Evolutionary conservation across 768 basidiomycete species (phyloP).

Genomic region (Leccinum incarnatum): DNA sequence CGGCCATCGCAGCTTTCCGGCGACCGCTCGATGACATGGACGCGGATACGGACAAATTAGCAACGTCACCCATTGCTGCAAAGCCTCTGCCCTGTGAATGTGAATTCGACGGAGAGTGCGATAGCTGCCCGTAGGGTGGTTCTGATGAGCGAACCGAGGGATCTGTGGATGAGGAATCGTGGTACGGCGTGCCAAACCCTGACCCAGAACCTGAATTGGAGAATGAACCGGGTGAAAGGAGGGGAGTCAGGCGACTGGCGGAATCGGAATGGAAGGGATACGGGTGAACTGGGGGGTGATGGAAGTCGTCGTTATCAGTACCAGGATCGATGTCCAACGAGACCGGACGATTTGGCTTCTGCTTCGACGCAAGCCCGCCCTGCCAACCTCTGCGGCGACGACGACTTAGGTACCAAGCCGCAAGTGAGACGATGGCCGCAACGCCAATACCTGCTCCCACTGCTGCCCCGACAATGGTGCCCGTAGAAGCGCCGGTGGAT

Average conservation of each 20-base stretch:
- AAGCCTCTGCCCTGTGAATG: slow-evolving; percentile 24
- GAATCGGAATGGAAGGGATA: slow-evolving; percentile 29
- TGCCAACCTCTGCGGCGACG: slow-evolving; percentile 21
- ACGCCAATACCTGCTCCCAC: slow-evolving; percentile 54
- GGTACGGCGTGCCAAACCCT: neutral
- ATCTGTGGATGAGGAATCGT: slow-evolving; percentile 1
- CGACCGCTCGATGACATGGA: slow-evolving; percentile 40
- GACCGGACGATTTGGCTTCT: slow-evolving; percentile 33
- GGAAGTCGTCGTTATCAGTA: slow-evolving; percentile 16
- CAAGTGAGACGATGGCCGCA: slow-evolving; percentile 49
- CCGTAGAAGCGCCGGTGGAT: slow-evolving; percentile 35
- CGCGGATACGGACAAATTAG: slow-evolving; percentile 24
- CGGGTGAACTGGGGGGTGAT: slow-evolving; percentile 37
- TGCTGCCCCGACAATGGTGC: slow-evolving; percentile 47
- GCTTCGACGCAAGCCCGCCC: slow-evolving; percentile 29
- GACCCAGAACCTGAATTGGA: neutral
- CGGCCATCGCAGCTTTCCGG: slow-evolving; percentile 58
- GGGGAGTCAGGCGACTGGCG: slow-evolving; percentile 15
- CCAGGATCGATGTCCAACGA: slow-evolving; percentile 38
- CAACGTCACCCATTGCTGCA: slow-evolving; percentile 18
- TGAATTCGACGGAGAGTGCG: slow-evolving; percentile 22
- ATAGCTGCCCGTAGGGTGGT: neutral
- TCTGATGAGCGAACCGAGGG: slow-evolving; percentile 13
- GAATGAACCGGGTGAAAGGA: slow-evolving; percentile 3
- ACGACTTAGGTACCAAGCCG: slow-evolving; percentile 47